These are phyloP conservation scores for Jaapia argillacea DNA, from an alignment of 768 basidiomycete genomes.

Conservation along the genomic window DNA sequence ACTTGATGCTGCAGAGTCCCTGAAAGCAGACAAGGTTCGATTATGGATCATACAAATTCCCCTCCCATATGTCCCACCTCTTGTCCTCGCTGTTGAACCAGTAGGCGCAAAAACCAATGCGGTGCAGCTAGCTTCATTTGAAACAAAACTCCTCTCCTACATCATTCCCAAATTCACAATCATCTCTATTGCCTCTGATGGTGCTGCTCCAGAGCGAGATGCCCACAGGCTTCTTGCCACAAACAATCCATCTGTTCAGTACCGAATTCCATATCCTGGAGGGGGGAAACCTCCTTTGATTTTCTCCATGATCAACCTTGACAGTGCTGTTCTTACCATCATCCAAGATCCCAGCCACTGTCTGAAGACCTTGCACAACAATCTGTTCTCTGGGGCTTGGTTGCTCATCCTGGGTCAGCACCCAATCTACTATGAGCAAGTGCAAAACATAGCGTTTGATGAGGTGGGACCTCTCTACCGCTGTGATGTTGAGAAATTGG, in stretches of 20 bases:
- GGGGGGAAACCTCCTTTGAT: slow-evolving; percentile 2
- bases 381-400: slow-evolving; percentile 23
- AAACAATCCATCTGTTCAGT: background rate
- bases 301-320: slow-evolving; percentile 9
- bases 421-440: slow-evolving; percentile 9
- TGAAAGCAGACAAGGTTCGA: slow-evolving; percentile 20
- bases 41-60: slow-evolving; percentile 24
- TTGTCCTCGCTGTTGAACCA: slow-evolving; percentile 25
- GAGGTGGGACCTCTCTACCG: slow-evolving; percentile 15
- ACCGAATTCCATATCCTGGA: background rate
- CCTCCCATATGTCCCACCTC: slow-evolving; percentile 20
- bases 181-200: slow-evolving; percentile 25
- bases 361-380: slow-evolving; percentile 25
- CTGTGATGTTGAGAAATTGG: slow-evolving; percentile 27
- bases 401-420: slow-evolving; percentile 15
- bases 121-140: slow-evolving; percentile 10
- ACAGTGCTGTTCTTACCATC: slow-evolving; percentile 17
- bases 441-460: slow-evolving; percentile 11
- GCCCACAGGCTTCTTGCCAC: slow-evolving; percentile 13
- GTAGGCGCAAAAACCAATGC: slow-evolving; percentile 13
- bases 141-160: slow-evolving; percentile 13
- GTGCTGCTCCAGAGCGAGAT: slow-evolving; percentile 20
- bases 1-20: slow-evolving; percentile 5
- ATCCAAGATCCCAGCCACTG: slow-evolving; percentile 28
- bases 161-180: slow-evolving; percentile 13